Conservation (phyloP, 345 rosid genomes). For the Geranium brycei region DNA sequence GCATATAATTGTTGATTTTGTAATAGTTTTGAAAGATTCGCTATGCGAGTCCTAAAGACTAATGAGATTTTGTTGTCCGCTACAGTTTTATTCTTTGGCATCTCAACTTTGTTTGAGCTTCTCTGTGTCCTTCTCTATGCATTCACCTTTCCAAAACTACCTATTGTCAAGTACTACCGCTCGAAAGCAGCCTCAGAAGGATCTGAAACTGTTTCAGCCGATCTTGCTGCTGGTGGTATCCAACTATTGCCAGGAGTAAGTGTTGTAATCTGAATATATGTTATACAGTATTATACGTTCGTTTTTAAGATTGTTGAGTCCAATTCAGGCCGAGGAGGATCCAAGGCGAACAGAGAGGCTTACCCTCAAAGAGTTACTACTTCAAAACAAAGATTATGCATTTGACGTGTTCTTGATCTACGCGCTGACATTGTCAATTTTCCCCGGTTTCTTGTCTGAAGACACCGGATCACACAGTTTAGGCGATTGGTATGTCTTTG, state of each 20-base stretch:
- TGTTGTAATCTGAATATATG: no score
- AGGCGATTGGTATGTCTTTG: constrained; percentile 40
- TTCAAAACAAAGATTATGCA: constrained; percentile 49
- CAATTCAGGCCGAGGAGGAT: constrained; percentile 22
- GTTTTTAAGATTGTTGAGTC: not conserved
- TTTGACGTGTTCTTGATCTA: constrained; percentile 49
- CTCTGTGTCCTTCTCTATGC: constrained; percentile 56
- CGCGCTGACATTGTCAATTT: constrained; percentile 54
- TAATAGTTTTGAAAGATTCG: no score
- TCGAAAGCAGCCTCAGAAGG: constrained; percentile 83
- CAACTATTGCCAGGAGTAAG: constrained; percentile 10
- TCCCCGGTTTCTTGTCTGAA: constrained; percentile 79
- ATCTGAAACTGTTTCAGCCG: constrained; percentile 63
- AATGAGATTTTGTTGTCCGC: not conserved
- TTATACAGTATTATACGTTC: no score
- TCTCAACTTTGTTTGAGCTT: constrained; percentile 48
- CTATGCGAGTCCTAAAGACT: no score
- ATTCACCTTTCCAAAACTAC: constrained; percentile 46
- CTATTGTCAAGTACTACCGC: constrained; percentile 66
- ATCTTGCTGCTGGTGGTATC: constrained; percentile 76
- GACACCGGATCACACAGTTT: constrained; percentile 62
- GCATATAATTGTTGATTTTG: no score
- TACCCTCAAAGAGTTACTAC: constrained; percentile 38
- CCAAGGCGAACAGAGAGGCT: constrained; percentile 21
- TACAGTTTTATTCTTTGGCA: constrained; percentile 57